Base-by-base conservation (phyloP, 495 filamentous ascomycete genomes). In the Pyrenopolyporus hunteri region DNA sequence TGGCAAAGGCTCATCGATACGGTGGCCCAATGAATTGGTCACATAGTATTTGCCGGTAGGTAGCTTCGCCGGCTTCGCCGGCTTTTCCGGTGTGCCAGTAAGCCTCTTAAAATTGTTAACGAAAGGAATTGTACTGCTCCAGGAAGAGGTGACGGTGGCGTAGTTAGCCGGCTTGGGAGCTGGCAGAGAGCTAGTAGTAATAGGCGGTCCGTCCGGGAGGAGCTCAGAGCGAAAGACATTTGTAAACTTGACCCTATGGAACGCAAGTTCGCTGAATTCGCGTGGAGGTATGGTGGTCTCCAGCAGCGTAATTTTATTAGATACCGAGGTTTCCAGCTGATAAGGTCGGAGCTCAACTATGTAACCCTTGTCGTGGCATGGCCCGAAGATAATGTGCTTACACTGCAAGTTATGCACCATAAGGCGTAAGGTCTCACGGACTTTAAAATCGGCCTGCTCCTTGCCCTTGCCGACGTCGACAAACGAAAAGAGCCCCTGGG, bases 371-470 rank as follows among this genome's bases (percentile, higher is more conserved):
- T 89, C 84, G 50, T 88, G 84, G 58, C 85, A 88, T 29, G 80
- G 82, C 6, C 83, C 86, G 48, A 86, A 85, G 63, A 84, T 83
- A 29, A 89, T 84, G 70, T 89, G 85, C 47, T 82, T 84, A 76
- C 87, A 89, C 61, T 87, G 82, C 42, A 78, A 73, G 49, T 84
- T 83, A 20, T 86, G 77, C 4, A 73, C 78, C 63, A 83, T 87
- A 3, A 87, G 63, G 1, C 79, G 78, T 45, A 89, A 80, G 55
- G 82, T 55, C 29, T 54, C 58, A 1, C 56, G 55, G 64, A 85
- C 78, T 80, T 82, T 82, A 69, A 67, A 87, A 43, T 84, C 80
- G 9, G 84, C 80, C n/a, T 82, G 81, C 52, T 87, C 83, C 57
- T 85, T 84, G 26, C 80, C 77, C 57, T 84, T 78, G 8, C 84